Percentiles rank a stretch among this genome's conserved stretches.
Evolutionary conservation across 352 stramenopile species (phyloP).

Genomic region (Phytophthora kernoviae): DNA sequence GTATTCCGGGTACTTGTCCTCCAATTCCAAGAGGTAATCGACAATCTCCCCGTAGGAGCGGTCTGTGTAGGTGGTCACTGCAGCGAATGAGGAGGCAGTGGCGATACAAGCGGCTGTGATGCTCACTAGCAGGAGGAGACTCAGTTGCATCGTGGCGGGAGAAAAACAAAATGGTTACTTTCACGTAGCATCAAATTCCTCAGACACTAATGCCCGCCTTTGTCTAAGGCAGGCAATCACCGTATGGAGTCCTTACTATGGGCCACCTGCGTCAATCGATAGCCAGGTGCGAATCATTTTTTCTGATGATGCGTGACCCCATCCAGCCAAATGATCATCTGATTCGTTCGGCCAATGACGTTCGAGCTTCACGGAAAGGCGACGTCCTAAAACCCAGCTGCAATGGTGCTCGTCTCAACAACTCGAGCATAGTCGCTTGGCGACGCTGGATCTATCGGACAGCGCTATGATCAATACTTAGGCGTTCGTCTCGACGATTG

Average conservation of each 20-base stretch:
- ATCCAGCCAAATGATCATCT: not conserved
- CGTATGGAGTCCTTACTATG: no score
- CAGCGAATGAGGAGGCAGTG: not conserved
- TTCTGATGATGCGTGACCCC: no score
- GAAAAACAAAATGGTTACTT: conserved; percentile 5
- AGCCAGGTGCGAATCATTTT: no score
- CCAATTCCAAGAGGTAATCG: conserved; percentile 53
- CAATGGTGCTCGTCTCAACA: no score
- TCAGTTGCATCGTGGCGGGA: conserved; percentile 16
- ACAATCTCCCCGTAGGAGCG: conserved; percentile 79
- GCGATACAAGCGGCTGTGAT: conserved; percentile 3
- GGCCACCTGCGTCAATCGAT: no score
- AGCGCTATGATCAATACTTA: conserved; percentile 1
- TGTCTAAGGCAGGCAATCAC: no score
- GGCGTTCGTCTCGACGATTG: no score
- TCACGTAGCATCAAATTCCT: no score
- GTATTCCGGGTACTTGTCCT: conserved; percentile 62
- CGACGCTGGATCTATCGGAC: conserved; percentile 2
- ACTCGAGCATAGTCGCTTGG: no score
- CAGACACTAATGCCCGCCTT: no score
- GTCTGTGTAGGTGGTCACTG: conserved; percentile 43
- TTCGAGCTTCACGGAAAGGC: not conserved
- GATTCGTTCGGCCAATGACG: not conserved
- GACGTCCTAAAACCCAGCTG: not conserved
- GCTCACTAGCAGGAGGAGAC: conserved; percentile 2